phyloP scores from a whole-genome alignment of 495 filamentous ascomycete species.

The Xylaria flabelliformis region DNA sequence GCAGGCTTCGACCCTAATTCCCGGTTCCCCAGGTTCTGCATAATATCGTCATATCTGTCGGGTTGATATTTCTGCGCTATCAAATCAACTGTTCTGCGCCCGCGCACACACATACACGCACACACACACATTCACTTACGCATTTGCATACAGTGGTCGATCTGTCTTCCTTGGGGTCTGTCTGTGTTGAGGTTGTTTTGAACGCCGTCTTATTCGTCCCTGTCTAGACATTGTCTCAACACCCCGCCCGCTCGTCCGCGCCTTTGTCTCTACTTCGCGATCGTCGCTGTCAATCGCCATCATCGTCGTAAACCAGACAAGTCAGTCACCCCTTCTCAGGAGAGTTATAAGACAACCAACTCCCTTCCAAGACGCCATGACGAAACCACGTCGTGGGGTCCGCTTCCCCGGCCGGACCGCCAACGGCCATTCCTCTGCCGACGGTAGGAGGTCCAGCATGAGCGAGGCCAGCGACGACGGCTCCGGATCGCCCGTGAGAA shows the following conservation, averaged over 20 bases:
- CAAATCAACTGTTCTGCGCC: neutral
- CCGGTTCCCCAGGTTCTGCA: slow-evolving; percentile 7
- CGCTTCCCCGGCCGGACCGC: slow-evolving; percentile 74
- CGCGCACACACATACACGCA: neutral
- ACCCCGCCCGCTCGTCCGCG: slow-evolving; percentile 3
- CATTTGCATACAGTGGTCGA: neutral
- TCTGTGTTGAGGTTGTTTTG: too few relatives aligned
- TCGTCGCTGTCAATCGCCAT: neutral
- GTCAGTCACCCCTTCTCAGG: neutral
- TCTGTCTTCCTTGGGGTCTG: too few relatives aligned
- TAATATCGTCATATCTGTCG: slow-evolving; percentile 1
- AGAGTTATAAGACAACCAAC: neutral
- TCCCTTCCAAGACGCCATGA: slow-evolving; percentile 53
- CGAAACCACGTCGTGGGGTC: slow-evolving; percentile 79
- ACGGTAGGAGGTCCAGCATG: slow-evolving; percentile 71
- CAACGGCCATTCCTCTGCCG: slow-evolving; percentile 52
- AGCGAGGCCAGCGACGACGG: slow-evolving; percentile 81
- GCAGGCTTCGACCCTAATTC: neutral
- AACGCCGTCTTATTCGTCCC: neutral
- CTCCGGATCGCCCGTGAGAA: slow-evolving; percentile 54
- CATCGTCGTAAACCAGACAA: slow-evolving; percentile 2
- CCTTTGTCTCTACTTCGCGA: neutral
- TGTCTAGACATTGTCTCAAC: slow-evolving; percentile 2
- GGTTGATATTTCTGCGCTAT: neutral
- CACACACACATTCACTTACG: neutral